Evolutionary conservation across 1,284 basidiomycete species (phyloP).

Genomic region (Rhodofomes roseus): DNA sequence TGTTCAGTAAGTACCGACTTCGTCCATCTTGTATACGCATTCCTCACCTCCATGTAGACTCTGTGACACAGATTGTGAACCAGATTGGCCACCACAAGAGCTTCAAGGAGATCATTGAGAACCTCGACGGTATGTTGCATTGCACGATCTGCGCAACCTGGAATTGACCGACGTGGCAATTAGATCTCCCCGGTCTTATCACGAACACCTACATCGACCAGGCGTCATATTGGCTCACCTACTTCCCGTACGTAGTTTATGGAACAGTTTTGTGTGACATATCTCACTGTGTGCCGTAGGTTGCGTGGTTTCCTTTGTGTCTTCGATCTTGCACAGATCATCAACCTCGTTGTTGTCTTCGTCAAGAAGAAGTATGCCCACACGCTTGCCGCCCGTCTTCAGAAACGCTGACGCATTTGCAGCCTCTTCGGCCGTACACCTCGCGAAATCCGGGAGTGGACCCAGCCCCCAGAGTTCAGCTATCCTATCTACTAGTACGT

Average conservation of each 20-base stretch:
- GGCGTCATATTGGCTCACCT: slow-evolving; percentile 90
- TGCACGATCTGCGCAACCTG: slow-evolving; percentile 4
- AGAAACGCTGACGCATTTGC: slow-evolving; percentile 3
- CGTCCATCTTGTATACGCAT: background rate
- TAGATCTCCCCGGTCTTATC: slow-evolving; percentile 70
- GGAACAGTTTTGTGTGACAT: background rate
- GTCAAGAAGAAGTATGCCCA: slow-evolving; percentile 69
- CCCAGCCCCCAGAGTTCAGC: slow-evolving; percentile 91
- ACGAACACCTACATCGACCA: slow-evolving; percentile 82
- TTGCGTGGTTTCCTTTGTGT: slow-evolving; percentile 91
- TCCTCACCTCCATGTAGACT: slow-evolving; percentile 37
- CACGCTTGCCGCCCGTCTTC: background rate
- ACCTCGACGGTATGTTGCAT: slow-evolving; percentile 54
- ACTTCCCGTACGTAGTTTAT: slow-evolving; percentile 73
- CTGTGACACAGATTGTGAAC: slow-evolving; percentile 62
- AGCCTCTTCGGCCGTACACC: slow-evolving; percentile 94
- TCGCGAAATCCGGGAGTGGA: slow-evolving; percentile 94
- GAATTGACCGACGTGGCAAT: slow-evolving; percentile 4
- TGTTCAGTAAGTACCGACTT: slow-evolving; percentile 61
- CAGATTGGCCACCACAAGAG: slow-evolving; percentile 68
- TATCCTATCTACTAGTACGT: slow-evolving; percentile 87
- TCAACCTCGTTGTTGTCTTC: slow-evolving; percentile 86
- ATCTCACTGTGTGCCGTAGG: slow-evolving; percentile 32
- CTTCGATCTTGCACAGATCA: slow-evolving; percentile 94
- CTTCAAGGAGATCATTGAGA: slow-evolving; percentile 61